These are phyloP conservation scores for Discostella stelligeroides DNA, from an alignment of 108 stramenopile genomes.

Conservation along the genomic window DNA sequence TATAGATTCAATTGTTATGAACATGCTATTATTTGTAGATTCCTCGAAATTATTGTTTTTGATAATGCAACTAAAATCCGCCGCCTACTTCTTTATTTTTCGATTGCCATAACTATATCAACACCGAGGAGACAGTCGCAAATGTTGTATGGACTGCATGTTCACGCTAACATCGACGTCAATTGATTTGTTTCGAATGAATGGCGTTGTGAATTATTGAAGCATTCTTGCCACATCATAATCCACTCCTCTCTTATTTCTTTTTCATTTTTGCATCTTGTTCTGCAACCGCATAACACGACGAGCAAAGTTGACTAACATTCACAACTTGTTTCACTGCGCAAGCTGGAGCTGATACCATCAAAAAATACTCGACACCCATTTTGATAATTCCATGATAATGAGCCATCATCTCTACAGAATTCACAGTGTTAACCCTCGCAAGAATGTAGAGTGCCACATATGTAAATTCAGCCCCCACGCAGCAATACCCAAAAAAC, in stretches of 20 bases:
- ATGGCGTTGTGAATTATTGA: too few relatives aligned
- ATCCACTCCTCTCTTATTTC: conserved; percentile 10
- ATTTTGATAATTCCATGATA: conserved; percentile 28
- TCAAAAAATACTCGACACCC: conserved; percentile 42
- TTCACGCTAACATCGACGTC: too few relatives aligned
- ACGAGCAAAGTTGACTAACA: conserved; percentile 78
- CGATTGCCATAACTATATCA: too few relatives aligned
- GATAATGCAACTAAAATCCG: too few relatives aligned
- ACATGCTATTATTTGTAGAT: too few relatives aligned
- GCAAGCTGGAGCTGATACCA: conserved; percentile 69
- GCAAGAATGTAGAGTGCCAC: conserved; percentile 60
- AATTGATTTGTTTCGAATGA: too few relatives aligned
- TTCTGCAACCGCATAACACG: conserved; percentile 83
- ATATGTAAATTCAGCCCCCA: conserved; percentile 91
- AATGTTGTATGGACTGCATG: too few relatives aligned
- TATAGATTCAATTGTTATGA: too few relatives aligned
- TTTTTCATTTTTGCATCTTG: conserved; percentile 64
- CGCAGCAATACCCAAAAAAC: conserved; percentile 97
- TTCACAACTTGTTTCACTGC: conserved; percentile 86
- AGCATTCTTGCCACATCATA: too few relatives aligned
- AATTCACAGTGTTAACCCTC: conserved; percentile 11
- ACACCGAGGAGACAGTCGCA: too few relatives aligned
- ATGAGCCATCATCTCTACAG: background rate
- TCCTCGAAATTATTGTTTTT: too few relatives aligned
- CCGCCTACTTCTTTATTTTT: too few relatives aligned